Conservation (phyloP, 768 basidiomycete species). For the Rossbeevera mucosa region DNA sequence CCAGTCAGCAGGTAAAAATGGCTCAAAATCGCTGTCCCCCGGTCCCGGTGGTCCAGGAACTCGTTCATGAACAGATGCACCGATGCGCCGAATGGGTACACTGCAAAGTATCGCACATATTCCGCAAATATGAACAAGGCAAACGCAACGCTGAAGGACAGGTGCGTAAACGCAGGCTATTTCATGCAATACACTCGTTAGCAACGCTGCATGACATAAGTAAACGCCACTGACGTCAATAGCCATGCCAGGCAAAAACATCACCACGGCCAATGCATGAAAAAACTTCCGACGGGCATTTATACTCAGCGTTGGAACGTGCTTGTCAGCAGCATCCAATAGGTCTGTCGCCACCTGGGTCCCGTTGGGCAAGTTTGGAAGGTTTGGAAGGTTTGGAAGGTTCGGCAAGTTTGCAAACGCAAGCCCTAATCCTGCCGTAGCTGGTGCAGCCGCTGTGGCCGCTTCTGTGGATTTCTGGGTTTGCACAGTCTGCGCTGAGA, state of each 20-base stretch:
- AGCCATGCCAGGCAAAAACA: slow-evolving; percentile 94
- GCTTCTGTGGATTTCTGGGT: slow-evolving; percentile 18
- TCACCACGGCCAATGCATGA: slow-evolving; percentile 90
- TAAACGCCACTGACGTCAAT: slow-evolving; percentile 65
- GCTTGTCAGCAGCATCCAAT: slow-evolving; percentile 84
- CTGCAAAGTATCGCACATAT: slow-evolving; percentile 96
- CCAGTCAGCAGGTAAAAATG: slow-evolving; percentile 97
- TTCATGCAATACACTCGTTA: slow-evolving; percentile 8
- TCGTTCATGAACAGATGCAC: slow-evolving; percentile 97
- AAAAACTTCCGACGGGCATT: slow-evolving; percentile 96
- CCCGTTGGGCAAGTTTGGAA: slow-evolving; percentile 47
- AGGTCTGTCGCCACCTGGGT: slow-evolving; percentile 58
- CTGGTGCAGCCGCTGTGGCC: slow-evolving; percentile 5
- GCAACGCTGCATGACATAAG: slow-evolving; percentile 7
- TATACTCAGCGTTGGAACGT: slow-evolving; percentile 81
- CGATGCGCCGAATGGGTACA: slow-evolving; percentile 91
- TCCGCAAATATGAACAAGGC: slow-evolving; percentile 94
- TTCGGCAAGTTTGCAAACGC: slow-evolving; percentile 46
- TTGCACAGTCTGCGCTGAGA: slow-evolving; percentile 25
- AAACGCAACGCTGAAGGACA: slow-evolving; percentile 93
- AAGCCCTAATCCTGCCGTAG: slow-evolving; percentile 30
- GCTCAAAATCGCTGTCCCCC: slow-evolving; percentile 92
- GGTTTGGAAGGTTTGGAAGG: slow-evolving; percentile 33
- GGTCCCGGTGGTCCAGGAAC: slow-evolving; percentile 92
- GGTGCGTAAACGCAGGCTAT: slow-evolving; percentile 94